These are phyloP conservation scores for Phytophthora sp. DNA, from an alignment of 352 stramenopile species.

Conservation along the genomic window DNA sequence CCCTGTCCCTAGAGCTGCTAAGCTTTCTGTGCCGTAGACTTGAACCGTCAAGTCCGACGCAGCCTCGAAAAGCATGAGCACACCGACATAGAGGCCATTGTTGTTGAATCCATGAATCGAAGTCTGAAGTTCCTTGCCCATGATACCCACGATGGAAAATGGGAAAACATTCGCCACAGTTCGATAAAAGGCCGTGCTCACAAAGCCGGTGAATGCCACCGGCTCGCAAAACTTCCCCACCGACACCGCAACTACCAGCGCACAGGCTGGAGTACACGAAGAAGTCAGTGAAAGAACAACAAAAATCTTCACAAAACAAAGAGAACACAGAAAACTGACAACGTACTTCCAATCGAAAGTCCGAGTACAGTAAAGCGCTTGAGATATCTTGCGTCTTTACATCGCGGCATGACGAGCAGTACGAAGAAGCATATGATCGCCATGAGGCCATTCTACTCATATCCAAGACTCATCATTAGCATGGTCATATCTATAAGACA, in stretches of 20 bases:
- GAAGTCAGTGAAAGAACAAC: too few relatives aligned
- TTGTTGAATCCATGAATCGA: constrained; percentile 78
- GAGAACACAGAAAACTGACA: background rate
- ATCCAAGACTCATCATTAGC: constrained; percentile 1
- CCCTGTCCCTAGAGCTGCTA: constrained; percentile 61
- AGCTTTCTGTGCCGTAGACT: constrained; percentile 72
- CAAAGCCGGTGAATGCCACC: constrained; percentile 61
- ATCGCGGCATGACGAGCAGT: constrained; percentile 59
- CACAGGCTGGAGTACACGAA: constrained; percentile 39
- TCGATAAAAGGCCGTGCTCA: constrained; percentile 67
- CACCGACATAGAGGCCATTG: constrained; percentile 79
- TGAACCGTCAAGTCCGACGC: constrained; percentile 75
- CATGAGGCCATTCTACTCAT: constrained; percentile 60
- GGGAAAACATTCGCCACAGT: constrained; percentile 71
- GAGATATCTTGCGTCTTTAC: constrained; percentile 54
- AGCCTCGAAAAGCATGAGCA: constrained; percentile 71
- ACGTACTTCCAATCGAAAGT: constrained; percentile 55
- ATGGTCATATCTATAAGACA: background rate
- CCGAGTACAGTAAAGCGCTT: constrained; percentile 57
- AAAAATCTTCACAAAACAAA: background rate
- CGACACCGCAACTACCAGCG: constrained; percentile 56
- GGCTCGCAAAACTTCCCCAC: constrained; percentile 53
- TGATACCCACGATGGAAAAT: constrained; percentile 81
- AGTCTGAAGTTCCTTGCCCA: constrained; percentile 79
- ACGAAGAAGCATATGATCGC: constrained; percentile 59